These are phyloP conservation scores for Stephanodiscus triporus DNA, from an alignment of 108 stramenopile genomes.

Conservation along the genomic window DNA sequence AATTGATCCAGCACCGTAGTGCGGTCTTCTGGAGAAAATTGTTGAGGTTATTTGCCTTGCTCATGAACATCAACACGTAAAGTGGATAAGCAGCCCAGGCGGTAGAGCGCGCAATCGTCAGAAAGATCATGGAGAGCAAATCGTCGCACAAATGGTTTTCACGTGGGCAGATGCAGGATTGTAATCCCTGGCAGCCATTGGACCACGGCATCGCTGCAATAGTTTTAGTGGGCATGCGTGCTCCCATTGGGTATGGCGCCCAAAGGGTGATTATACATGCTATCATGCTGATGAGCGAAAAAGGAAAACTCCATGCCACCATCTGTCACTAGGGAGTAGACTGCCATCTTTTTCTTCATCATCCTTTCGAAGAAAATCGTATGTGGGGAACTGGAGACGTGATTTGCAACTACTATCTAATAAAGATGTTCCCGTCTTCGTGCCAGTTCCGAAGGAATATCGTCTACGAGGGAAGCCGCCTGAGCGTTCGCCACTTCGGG, in stretches of 20 bases:
- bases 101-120: slow-evolving; percentile 24
- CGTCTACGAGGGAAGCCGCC: too few species aligned
- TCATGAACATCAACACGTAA: slow-evolving; percentile 35
- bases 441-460: too few species aligned
- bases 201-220: slow-evolving; percentile 23
- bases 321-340: slow-evolving; percentile 1
- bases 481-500: too few species aligned
- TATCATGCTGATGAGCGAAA: slow-evolving; percentile 12
- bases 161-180: slow-evolving; percentile 32
- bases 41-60: slow-evolving; percentile 31
- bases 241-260: slow-evolving; percentile 32
- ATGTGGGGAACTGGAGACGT: not conserved
- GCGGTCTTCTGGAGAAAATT: slow-evolving; percentile 21
- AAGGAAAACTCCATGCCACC: slow-evolving; percentile 37
- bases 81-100: slow-evolving; percentile 36
- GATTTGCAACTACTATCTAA: too few species aligned
- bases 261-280: slow-evolving; percentile 29
- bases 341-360: slow-evolving; percentile 2
- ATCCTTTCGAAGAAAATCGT: slow-evolving; percentile 18
- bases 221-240: slow-evolving; percentile 22
- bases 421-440: too few species aligned
- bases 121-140: slow-evolving; percentile 30
- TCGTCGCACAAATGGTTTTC: slow-evolving; percentile 36
- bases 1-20: slow-evolving; percentile 26
- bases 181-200: slow-evolving; percentile 31